phyloP scores from a whole-genome alignment of 2,329 filamentous ascomycete genomes.

The Fusarium goolgardi region DNA sequence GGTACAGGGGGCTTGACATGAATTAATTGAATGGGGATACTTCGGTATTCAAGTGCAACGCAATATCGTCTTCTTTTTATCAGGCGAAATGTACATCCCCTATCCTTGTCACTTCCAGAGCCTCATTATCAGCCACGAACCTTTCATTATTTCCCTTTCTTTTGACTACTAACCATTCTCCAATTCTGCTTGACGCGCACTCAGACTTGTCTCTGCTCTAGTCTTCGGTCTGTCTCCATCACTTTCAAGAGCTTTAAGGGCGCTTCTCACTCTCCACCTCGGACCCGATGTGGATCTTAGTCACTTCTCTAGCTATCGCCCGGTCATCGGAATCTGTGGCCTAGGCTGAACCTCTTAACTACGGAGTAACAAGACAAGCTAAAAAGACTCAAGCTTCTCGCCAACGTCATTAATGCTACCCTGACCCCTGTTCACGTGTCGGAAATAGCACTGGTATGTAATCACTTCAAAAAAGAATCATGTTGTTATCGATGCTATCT shows the following conservation, averaged over 20 bases:
- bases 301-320: neutral
- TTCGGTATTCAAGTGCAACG: slow-evolving; percentile 38
- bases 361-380: slow-evolving; percentile 18
- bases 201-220: neutral
- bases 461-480: slow-evolving; percentile 15
- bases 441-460: slow-evolving; percentile 43
- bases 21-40: slow-evolving; percentile 40
- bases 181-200: neutral
- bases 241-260: neutral
- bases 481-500: slow-evolving; percentile 40
- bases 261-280: slow-evolving; percentile 7
- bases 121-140: slow-evolving; percentile 5
- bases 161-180: neutral
- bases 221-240: slow-evolving; percentile 4
- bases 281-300: slow-evolving; percentile 37
- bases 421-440: slow-evolving; percentile 25
- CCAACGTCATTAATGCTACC: slow-evolving; percentile 35
- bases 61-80: slow-evolving; percentile 10
- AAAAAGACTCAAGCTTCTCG: slow-evolving; percentile 33
- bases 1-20: neutral
- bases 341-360: slow-evolving; percentile 29
- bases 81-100: neutral
- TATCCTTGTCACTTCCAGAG: slow-evolving; percentile 18
- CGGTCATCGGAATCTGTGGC: slow-evolving; percentile 41
- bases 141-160: neutral